Base-by-base conservation (phyloP, 31 red algal species). In the Asparagopsis taxiformis region DNA sequence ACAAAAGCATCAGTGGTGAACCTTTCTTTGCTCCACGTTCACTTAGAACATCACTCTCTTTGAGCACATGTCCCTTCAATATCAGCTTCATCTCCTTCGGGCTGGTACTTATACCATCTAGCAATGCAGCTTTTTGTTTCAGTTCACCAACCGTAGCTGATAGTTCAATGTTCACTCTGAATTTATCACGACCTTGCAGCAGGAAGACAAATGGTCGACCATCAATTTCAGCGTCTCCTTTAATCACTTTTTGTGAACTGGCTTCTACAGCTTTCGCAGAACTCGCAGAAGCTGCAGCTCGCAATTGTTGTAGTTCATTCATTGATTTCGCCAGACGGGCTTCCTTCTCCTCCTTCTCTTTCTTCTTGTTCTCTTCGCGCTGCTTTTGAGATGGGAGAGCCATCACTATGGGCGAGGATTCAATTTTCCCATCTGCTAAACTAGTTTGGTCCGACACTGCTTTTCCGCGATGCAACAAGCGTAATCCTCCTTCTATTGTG, bases 1-100 rank as follows among this genome's bases (percentile, higher is more conserved):
- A 80, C 31, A 80, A 20, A 7, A 66, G 20, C 76, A 80, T 80
- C 10, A 80, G 21, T 0, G 63, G 35, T 26, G 62, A 28, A 19
- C 76, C 76, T 21, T 67, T 1, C 43, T 69, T 68, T 24, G 55
- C 49, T 36, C 52, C 63, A 32, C 22, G 3, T 25, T 80, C 62
- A 3, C 20, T 2, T n/a, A 80, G 35, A 28, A 50, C 44, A 9
- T 3, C n/a, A 0, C 70, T 52, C 57, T 80, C 76, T 17, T 7
- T 19, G 1, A 80, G 34, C 38, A 58, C 44, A 19, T 69, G 60
- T 38, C 63, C 63, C 31, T 39, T 80, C 22, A 51, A 56, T 22
- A 80, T 2, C 16, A 80, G 34, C 8, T 59, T 49, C 41, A 70
- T 52, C 11, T 70, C 66, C 8, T 43, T n/a, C 1, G 62, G 35